phyloP scores from a whole-genome alignment of 1,284 basidiomycete genomes.

The Clitocybe nebularis region DNA sequence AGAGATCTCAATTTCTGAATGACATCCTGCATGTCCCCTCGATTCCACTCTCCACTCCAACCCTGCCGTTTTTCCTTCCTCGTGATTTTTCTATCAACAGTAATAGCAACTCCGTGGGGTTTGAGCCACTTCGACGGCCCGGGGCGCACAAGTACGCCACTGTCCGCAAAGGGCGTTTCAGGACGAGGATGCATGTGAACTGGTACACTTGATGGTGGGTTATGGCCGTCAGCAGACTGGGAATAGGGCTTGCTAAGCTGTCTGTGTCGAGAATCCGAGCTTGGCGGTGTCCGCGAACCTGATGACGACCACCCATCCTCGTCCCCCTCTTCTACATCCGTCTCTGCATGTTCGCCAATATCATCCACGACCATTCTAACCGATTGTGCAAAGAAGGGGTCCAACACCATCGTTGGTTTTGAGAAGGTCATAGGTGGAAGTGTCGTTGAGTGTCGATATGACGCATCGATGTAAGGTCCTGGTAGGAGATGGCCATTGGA shows the following conservation, averaged over 20 bases:
- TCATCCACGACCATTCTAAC: too few species aligned
- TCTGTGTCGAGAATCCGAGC: not conserved
- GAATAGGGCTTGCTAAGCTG: not conserved
- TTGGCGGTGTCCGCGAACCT: not conserved
- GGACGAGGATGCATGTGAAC: too few species aligned
- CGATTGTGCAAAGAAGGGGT: too few species aligned
- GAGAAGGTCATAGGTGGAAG: constrained; percentile 1
- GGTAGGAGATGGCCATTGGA: too few species aligned
- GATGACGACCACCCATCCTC: not conserved
- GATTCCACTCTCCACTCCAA: constrained; percentile 33
- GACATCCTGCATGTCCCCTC: constrained; percentile 27
- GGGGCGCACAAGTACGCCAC: not conserved
- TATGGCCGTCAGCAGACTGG: not conserved
- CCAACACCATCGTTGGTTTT: not conserved
- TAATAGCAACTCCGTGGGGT: too few species aligned
- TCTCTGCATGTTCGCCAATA: too few species aligned
- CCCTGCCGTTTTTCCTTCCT: constrained; percentile 22
- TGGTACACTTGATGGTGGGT: too few species aligned
- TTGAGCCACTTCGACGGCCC: too few species aligned
- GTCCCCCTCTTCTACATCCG: not conserved
- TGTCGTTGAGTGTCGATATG: not conserved
- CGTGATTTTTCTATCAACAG: too few species aligned
- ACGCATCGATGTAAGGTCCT: not conserved
- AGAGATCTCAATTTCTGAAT: constrained; percentile 25
- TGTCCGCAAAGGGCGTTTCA: not conserved